Conservation (phyloP, 192 early-diverging fungal genomes). For the Backusella parvicylindrica region DNA sequence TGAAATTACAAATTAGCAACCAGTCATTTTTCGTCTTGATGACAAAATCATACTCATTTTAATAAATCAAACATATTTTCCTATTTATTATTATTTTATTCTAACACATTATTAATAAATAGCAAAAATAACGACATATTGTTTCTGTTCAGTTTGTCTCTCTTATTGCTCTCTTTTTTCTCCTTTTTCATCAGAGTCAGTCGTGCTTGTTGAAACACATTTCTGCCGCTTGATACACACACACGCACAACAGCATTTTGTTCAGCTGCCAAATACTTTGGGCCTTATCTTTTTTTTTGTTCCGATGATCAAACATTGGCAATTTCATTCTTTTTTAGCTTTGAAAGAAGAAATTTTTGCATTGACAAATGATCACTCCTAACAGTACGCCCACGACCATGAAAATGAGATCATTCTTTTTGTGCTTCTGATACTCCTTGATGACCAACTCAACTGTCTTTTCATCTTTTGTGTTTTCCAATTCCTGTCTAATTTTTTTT, state of each 20-base stretch:
- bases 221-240: background rate
- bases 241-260: background rate
- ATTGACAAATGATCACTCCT: background rate
- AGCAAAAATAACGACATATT: background rate
- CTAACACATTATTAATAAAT: background rate
- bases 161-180: background rate
- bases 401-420: background rate
- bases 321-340: background rate
- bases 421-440: constrained; percentile 5
- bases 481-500: constrained; percentile 6
- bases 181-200: background rate
- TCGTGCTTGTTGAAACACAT: background rate
- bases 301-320: constrained; percentile 3
- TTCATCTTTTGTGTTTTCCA: background rate
- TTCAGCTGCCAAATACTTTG: background rate
- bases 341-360: background rate
- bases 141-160: background rate
- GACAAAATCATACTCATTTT: background rate
- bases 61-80: background rate
- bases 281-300: background rate
- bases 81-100: background rate
- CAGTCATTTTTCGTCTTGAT: background rate
- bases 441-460: constrained; percentile 7
- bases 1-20: background rate
- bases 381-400: background rate